Percentiles rank a stretch among this genome's conserved stretches.
These are phyloP conservation scores for Haplosporangium gracile DNA, from an alignment of 192 early-diverging fungal genomes.

Conservation along the genomic window DNA sequence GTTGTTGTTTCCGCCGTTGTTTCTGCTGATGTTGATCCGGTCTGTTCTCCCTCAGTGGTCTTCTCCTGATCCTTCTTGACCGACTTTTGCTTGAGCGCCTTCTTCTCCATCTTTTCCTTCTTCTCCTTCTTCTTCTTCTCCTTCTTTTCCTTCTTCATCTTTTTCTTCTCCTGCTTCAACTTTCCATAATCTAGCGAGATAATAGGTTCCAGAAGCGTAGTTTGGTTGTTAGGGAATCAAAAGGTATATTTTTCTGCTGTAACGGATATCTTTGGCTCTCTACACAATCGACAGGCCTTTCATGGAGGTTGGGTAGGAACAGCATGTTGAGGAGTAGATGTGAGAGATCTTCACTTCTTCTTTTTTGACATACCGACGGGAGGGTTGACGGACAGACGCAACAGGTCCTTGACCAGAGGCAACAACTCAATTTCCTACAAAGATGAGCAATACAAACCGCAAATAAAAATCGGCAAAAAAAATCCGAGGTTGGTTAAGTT, in stretches of 20 bases:
- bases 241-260: neutral
- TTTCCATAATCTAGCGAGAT: conserved; percentile 35
- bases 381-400: conserved; percentile 59
- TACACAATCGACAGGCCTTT: neutral
- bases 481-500: neutral
- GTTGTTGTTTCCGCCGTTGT: neutral
- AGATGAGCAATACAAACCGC: neutral
- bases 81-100: conserved; percentile 33
- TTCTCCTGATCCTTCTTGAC: conserved; percentile 44
- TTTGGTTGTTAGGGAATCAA: neutral
- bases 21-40: neutral
- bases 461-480: neutral
- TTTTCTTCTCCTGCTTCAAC: conserved; percentile 45
- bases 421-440: conserved; percentile 57
- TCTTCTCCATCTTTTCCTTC: conserved; percentile 36
- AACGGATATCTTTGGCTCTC: neutral
- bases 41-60: conserved; percentile 9
- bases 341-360: conserved; percentile 15
- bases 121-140: conserved; percentile 46
- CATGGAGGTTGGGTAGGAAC: neutral
- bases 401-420: conserved; percentile 64
- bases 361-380: conserved; percentile 33
- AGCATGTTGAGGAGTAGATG: neutral
- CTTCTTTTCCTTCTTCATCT: conserved; percentile 27
- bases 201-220: neutral